Evolutionary conservation across 179 eudicot species (phyloP).

Genomic region (Heliamphora pulchella): DNA sequence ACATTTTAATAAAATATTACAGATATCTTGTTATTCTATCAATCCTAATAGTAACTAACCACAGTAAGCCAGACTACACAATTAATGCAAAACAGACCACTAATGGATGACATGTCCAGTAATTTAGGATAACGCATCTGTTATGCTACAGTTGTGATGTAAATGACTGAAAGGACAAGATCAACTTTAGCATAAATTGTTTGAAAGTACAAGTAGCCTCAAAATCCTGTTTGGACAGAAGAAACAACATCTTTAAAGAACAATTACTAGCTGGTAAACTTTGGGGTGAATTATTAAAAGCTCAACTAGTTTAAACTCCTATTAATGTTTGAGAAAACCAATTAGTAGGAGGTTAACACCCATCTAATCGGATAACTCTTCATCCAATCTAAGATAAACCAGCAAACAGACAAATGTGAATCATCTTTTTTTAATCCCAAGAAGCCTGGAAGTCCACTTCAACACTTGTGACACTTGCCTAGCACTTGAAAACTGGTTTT

Average conservation of each 20-base stretch:
- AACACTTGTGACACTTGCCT: neutral
- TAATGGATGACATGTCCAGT: neutral
- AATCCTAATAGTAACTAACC: neutral
- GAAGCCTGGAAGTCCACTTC: neutral
- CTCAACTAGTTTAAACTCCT: slow-evolving; percentile 1
- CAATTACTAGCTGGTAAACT: neutral
- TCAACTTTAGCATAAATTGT: neutral
- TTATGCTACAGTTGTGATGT: neutral
- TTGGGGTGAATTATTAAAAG: neutral
- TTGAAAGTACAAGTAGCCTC: neutral
- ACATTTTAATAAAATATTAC: too few relatives aligned
- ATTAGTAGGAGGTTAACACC: neutral
- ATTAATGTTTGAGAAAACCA: neutral
- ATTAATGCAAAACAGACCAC: neutral
- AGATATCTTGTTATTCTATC: neutral
- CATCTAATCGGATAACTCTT: neutral
- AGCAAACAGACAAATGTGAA: neutral
- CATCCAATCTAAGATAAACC: neutral
- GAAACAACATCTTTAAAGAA: neutral
- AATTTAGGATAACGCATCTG: neutral
- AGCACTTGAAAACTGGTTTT: neutral
- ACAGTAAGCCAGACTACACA: neutral
- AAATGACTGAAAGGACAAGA: neutral
- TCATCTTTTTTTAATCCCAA: neutral
- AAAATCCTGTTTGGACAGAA: neutral